phyloP scores from a whole-genome alignment of 306 rosid species.

The Vachellia collinsii region DNA sequence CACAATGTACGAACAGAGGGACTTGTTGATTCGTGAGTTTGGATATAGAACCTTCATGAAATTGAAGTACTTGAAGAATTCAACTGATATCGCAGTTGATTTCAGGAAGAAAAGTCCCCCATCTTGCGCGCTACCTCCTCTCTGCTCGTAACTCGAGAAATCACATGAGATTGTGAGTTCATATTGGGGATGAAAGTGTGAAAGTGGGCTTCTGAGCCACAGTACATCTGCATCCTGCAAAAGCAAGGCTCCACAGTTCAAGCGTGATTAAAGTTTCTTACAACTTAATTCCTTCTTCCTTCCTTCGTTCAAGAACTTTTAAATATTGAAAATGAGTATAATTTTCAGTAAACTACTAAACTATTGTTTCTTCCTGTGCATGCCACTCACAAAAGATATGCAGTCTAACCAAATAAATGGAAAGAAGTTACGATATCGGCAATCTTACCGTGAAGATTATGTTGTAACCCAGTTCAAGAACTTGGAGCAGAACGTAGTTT shows the following conservation, averaged over 20 bases:
- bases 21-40: conserved; percentile 17
- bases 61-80: conserved; percentile 30
- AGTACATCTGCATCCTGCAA: conserved; percentile 64
- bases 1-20: conserved; percentile 41
- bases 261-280: not conserved
- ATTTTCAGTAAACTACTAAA: not conserved
- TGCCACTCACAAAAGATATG: not conserved
- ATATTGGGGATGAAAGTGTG: conserved; percentile 24
- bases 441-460: conserved; percentile 50
- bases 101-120: conserved; percentile 40
- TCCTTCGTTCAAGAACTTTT: too few species aligned
- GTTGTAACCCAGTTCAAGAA: conserved; percentile 56
- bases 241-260: not conserved
- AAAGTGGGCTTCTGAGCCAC: conserved; percentile 63
- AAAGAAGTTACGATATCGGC: too few species aligned
- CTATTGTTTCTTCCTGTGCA: not conserved
- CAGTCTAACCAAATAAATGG: not conserved
- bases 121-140: conserved; percentile 7
- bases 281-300: too few species aligned
- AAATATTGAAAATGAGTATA: not conserved
- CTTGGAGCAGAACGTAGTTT: conserved; percentile 39
- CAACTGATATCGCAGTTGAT: conserved; percentile 3
- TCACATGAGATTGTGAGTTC: conserved; percentile 47
- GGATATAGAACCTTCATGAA: conserved; percentile 39
- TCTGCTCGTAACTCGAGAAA: conserved; percentile 24